phyloP scores from a whole-genome alignment of 441 rosid species.

The Erodium texanum region DNA sequence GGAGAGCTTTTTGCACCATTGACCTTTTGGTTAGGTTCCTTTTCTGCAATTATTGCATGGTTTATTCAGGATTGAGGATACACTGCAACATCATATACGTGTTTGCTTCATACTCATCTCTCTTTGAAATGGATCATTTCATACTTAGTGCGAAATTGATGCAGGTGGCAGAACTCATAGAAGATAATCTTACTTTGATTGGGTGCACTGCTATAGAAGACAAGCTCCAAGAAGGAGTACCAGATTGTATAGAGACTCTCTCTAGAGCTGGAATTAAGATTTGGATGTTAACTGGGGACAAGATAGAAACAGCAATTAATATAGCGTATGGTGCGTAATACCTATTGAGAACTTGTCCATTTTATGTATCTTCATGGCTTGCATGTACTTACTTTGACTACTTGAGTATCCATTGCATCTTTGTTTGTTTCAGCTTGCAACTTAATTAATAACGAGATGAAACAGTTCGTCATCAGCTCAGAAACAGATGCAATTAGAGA shows the following conservation, averaged over 20 bases:
- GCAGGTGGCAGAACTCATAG: slow-evolving; percentile 91
- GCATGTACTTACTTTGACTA: slow-evolving; percentile 15
- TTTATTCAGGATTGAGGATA: not conserved
- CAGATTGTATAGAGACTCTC: slow-evolving; percentile 93
- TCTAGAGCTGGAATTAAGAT: slow-evolving; percentile 98
- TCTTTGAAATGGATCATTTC: not conserved
- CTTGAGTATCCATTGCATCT: slow-evolving; percentile 18
- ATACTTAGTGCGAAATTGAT: slow-evolving; percentile 22
- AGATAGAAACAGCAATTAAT: slow-evolving; percentile 98
- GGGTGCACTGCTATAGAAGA: slow-evolving; percentile 99
- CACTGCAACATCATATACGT: not conserved
- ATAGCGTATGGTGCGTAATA: slow-evolving; percentile 76
- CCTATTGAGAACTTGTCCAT: not conserved
- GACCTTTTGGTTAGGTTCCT: not conserved
- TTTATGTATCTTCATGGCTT: slow-evolving; percentile 10
- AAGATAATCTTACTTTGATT: slow-evolving; percentile 80
- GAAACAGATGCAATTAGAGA: slow-evolving; percentile 82
- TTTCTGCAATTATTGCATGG: not conserved
- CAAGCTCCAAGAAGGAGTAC: slow-evolving; percentile 99
- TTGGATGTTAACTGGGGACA: slow-evolving; percentile 98
- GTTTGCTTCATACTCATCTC: not conserved
- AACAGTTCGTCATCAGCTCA: slow-evolving; percentile 64
- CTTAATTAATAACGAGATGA: slow-evolving; percentile 77
- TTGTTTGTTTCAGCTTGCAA: slow-evolving; percentile 53
- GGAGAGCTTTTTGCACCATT: not conserved